These are phyloP conservation scores for Miscanthus lutarioriparius DNA, from an alignment of 176 grass and related monocot genomes.

Conservation along the genomic window DNA sequence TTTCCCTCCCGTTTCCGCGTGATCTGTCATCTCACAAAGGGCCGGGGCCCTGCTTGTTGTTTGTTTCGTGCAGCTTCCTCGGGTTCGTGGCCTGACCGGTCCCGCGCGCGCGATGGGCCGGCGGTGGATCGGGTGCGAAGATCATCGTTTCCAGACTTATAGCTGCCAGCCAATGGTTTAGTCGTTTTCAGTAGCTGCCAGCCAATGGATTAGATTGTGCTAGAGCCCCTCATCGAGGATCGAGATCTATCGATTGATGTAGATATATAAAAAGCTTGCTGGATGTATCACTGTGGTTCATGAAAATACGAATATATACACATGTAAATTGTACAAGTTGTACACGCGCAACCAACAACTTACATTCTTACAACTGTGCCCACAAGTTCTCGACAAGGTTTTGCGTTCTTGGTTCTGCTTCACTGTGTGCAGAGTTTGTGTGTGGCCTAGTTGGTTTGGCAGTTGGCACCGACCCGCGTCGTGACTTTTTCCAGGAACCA, in stretches of 20 bases:
- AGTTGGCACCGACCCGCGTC: neutral
- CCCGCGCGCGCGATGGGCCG: neutral
- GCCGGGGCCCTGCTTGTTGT: neutral
- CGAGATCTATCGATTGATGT: too few relatives aligned
- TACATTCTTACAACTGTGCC: neutral
- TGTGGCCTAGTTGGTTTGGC: neutral
- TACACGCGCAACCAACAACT: too few relatives aligned
- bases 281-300: too few relatives aligned
- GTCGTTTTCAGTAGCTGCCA: neutral
- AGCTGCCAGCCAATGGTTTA: neutral
- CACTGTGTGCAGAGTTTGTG: neutral
- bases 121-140: too few relatives aligned
- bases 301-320: neutral
- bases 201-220: neutral
- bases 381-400: neutral
- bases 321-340: neutral
- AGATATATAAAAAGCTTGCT: neutral
- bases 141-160: neutral
- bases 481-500: neutral
- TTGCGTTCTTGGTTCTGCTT: neutral
- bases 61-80: conserved; percentile 37
- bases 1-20: neutral
- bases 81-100: conserved; percentile 38
- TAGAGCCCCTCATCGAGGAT: neutral
- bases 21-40: neutral